Conservation (phyloP, 495 filamentous ascomycete genomes). For the Endocarpon pusillum region DNA sequence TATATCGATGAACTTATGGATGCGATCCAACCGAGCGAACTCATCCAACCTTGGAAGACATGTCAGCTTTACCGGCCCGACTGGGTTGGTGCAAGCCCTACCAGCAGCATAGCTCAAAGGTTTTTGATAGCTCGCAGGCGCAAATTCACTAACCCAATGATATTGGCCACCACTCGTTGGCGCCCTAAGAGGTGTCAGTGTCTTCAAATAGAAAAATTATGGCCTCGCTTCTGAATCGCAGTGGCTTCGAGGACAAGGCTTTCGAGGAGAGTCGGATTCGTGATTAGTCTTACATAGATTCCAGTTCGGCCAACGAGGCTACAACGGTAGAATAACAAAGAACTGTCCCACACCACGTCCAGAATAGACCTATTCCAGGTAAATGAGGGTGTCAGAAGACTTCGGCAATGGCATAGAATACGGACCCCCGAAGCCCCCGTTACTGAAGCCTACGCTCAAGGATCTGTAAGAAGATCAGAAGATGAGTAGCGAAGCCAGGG, state of each 20-base stretch:
- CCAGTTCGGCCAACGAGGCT: conserved; percentile 22
- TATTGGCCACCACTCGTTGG: conserved; percentile 23
- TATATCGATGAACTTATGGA: conserved; percentile 21
- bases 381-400: too few species aligned
- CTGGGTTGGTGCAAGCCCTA: neutral
- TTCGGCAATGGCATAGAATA: too few species aligned
- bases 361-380: conserved; percentile 26
- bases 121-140: conserved; percentile 15
- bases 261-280: too few species aligned
- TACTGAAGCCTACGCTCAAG: conserved; percentile 9
- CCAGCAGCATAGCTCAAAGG: conserved; percentile 24
- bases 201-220: too few species aligned
- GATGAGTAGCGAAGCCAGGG: conserved; percentile 1
- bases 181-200: too few species aligned
- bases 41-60: conserved; percentile 28
- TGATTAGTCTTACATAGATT: conserved; percentile 17
- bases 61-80: neutral
- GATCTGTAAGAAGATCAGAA: conserved; percentile 1
- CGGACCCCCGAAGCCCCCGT: conserved; percentile 18
- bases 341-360: conserved; percentile 23
- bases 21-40: conserved; percentile 28
- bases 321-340: conserved; percentile 19
- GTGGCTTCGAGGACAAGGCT: too few species aligned
- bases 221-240: too few species aligned
- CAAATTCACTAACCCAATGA: conserved; percentile 30